These are phyloP conservation scores for Anthostomella pinea DNA, from an alignment of 2,329 filamentous ascomycete genomes.

Conservation along the genomic window DNA sequence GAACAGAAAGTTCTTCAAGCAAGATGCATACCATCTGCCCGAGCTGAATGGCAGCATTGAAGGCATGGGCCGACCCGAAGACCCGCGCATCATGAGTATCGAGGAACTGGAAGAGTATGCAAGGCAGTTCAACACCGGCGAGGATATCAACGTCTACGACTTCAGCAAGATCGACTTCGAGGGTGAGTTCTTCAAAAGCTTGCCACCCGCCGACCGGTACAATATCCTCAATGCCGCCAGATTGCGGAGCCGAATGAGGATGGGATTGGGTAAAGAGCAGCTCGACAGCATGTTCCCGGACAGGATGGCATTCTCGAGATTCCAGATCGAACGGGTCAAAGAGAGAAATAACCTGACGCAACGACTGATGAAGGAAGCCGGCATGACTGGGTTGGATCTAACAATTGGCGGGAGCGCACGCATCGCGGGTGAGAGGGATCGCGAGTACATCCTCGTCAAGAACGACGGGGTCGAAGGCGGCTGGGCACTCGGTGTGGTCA, in stretches of 20 bases:
- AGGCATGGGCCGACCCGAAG: conserved; percentile 84
- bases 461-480: conserved; percentile 94
- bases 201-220: conserved; percentile 88
- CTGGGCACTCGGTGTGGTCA: conserved; percentile 93
- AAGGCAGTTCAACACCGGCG: conserved; percentile 83
- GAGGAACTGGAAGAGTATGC: conserved; percentile 95
- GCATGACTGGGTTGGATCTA: conserved; percentile 76
- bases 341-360: conserved; percentile 95
- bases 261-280: conserved; percentile 97
- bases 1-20: conserved; percentile 79
- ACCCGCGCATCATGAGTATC: conserved; percentile 93
- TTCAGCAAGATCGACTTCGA: conserved; percentile 99
- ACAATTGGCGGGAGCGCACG: conserved; percentile 64
- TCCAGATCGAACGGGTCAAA: conserved; percentile 90
- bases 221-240: conserved; percentile 96
- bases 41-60: conserved; percentile 77
- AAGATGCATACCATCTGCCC: conserved; percentile 92
- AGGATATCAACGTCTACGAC: conserved; percentile 89
- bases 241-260: conserved; percentile 80
- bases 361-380: conserved; percentile 88
- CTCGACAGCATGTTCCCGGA: conserved; percentile 95
- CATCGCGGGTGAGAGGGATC: conserved; percentile 79
- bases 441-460: conserved; percentile 94
- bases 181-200: conserved; percentile 87
- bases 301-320: conserved; percentile 93